Base-by-base conservation (phyloP, 2,329 filamentous ascomycete species). In the Trichophyton verrucosum region DNA sequence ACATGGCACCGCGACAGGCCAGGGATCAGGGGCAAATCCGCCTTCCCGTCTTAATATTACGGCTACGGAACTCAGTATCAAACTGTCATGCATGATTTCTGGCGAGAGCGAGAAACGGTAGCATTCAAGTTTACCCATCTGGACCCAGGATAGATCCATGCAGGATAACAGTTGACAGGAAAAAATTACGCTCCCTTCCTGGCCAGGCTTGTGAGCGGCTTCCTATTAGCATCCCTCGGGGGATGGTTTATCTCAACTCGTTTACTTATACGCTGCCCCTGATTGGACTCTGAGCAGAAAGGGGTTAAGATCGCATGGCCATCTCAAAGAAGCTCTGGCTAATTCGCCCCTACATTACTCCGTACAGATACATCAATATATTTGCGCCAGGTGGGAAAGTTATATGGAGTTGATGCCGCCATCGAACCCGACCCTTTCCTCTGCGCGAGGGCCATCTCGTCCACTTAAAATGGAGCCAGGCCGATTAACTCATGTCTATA, bases 31-130 rank as follows among this genome's bases (percentile, higher is more conserved):
- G 51, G 51, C 3, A 55, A 55, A 33, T 9, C 27, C 51, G 51
- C 51, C 49, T 33, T 33, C 51, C 51, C 27, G 51, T 55, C 33
- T 55, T 55, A 55, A 55, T 55, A 55, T 55, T 55, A 55, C 51
- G 51, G 33, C 51, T 55, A 36, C 51, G 51, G 51, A 55, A n/a
- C 30, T 55, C 11, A 33, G 36, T 17, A 5, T 55, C 5, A 55
- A 13, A 38, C 33, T 13, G 33, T 38, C 33, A 38, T 53, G 47
- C 27, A 33, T 27, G 47, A 13, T 30, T 30, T 20, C 27, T 36
- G n/a, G 27, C 17, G 1, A 20, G 33, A 1, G n/a, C 27, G 15
- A 55, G 15, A 38, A 13, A 30, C 15, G 33, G 27, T 11, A n/a
- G 40, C 40, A n/a, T 44, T 15, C 30, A 0, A 13, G 49, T n/a